These are phyloP conservation scores for Pulveroboletus sp. DNA, from an alignment of 768 basidiomycete species.

Conservation along the genomic window DNA sequence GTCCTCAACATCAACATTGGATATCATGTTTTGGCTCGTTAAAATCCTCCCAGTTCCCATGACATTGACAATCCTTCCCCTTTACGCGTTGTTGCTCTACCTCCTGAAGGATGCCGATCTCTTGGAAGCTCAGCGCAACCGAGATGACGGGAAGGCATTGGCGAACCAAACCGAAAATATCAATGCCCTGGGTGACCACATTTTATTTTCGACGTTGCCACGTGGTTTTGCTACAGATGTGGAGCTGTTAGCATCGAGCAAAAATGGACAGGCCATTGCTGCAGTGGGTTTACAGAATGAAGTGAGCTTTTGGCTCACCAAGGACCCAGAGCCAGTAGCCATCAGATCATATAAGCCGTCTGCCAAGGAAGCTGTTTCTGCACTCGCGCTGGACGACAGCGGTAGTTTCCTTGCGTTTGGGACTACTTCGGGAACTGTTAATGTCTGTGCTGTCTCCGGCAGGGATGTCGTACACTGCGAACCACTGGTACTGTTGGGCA, in stretches of 20 bases:
- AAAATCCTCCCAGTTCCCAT: constrained; percentile 87
- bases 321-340: constrained; percentile 35
- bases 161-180: constrained; percentile 19
- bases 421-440: constrained; percentile 60
- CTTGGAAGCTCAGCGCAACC: constrained; percentile 77
- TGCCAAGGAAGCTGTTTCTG: constrained; percentile 47
- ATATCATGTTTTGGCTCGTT: constrained; percentile 64
- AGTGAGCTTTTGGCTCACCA: constrained; percentile 61
- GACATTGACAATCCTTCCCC: constrained; percentile 60
- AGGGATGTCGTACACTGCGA: constrained; percentile 35
- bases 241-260: constrained; percentile 70
- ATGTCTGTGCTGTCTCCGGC: constrained; percentile 53
- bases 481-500: constrained; percentile 39
- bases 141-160: constrained; percentile 40
- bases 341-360: constrained; percentile 47
- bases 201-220: constrained; percentile 68
- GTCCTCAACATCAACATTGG: constrained; percentile 45
- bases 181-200: constrained; percentile 35
- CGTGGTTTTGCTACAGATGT: constrained; percentile 80
- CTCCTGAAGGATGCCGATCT: constrained; percentile 89
- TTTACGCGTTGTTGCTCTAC: constrained; percentile 79
- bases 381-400: constrained; percentile 55
- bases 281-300: constrained; percentile 79
- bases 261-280: constrained; percentile 58
- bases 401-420: constrained; percentile 69